Evolutionary conservation across 495 filamentous ascomycete species (phyloP), one percentile per base, ranked within the genome.

Genomic region (Astrocystis sublimbata): DNA sequence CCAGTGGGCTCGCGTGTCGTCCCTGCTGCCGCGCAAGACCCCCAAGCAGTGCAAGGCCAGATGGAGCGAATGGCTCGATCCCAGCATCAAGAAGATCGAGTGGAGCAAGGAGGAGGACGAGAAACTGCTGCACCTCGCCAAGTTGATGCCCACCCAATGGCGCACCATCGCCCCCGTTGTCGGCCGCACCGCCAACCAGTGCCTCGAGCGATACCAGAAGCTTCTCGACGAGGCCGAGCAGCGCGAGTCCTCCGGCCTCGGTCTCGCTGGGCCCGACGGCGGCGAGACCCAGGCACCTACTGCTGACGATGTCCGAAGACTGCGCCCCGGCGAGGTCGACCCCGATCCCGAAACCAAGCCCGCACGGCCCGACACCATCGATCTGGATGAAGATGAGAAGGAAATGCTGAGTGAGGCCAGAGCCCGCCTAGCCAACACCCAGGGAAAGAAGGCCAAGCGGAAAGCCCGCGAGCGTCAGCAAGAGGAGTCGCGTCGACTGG

Each of bases 61-160:
- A 75, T 98, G 94, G 94, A 83, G 88, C 63, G 96, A 98, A 85
- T 98, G 94, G 93, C 86, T 98, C 64, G 94, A 98, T 68, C 94
- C 94, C 3, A 91, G 90, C 65, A 98, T 98, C 77, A 90, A 92
- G 61, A 98, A 98, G 80, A 92, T 96, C 69, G 94, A 98, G 74
- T 98, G 96, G 96, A 96, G 92, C 62, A 88, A 92, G 72, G 96
- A 98, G 80, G 94, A 98, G 78, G 96, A 98, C 74, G 96, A 98
- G 80, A 98, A 94, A 80, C 81, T 98, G 52, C 77, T 98, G 68
- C 93, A 97, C 73, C 79, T 98, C 65, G 96, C 94, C 43, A 98
- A 98, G 82, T 80, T 98, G 82, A 97, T 98, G 91, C 94, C 94
- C 31, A 97, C 94, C 33, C 94, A 98, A 82, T 98, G 94, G 94